Percentiles rank a stretch among this genome's conserved stretches.
phyloP scores from a whole-genome alignment of 352 stramenopile genomes.

The Aphanomyces astaci region DNA sequence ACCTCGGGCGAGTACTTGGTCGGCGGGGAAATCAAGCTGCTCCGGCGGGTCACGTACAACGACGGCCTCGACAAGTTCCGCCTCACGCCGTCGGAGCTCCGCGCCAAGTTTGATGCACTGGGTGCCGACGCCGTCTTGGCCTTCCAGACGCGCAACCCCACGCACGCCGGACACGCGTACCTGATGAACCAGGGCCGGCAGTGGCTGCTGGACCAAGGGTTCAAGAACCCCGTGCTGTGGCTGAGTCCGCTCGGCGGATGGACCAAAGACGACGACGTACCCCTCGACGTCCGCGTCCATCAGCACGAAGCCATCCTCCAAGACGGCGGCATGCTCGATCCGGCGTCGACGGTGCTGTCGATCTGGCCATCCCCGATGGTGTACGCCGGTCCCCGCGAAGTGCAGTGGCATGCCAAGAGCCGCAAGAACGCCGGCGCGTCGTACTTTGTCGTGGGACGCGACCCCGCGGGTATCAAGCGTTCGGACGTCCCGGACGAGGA shows the following conservation, averaged over 20 bases:
- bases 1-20: conserved; percentile 92
- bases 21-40: conserved; percentile 93
- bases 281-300: conserved; percentile 95
- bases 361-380: conserved; percentile 99
- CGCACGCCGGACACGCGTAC: conserved; percentile 96
- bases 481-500: conserved; percentile 88
- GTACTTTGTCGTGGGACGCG: conserved; percentile 97
- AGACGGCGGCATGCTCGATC: conserved; percentile 94
- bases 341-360: conserved; percentile 94
- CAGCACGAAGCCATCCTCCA: conserved; percentile 92
- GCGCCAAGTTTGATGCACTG: conserved; percentile 91
- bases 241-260: conserved; percentile 94
- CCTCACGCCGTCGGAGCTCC: conserved; percentile 90
- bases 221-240: conserved; percentile 96
- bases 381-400: conserved; percentile 96
- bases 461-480: conserved; percentile 97
- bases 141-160: conserved; percentile 98
- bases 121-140: conserved; percentile 95
- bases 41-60: conserved; percentile 94
- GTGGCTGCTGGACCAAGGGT: conserved; percentile 88
- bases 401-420: conserved; percentile 98
- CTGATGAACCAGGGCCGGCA: conserved; percentile 95
- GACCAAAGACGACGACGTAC: conserved; percentile 98
- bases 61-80: conserved; percentile 96
- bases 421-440: conserved; percentile 92